A percentile compares a stretch with the other conserved stretches of the same genome.
These are phyloP conservation scores for Salvia sclarea DNA, from an alignment of 305 asterid genomes.

Conservation along the genomic window DNA sequence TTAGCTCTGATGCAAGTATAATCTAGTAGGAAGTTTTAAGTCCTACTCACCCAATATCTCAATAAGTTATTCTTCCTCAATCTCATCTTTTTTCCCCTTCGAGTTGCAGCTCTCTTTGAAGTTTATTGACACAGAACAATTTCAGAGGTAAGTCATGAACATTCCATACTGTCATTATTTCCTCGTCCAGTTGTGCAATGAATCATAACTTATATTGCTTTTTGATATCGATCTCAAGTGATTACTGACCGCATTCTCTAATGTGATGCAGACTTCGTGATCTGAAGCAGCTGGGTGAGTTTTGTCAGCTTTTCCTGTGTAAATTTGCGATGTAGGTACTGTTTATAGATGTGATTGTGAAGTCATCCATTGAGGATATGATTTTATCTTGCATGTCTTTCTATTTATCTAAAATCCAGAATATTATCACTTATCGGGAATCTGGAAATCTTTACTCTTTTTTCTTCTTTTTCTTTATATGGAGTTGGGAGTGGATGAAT, in stretches of 20 bases:
- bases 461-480: not conserved
- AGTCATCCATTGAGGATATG: constrained; percentile 3
- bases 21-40: not conserved
- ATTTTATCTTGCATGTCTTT: not conserved
- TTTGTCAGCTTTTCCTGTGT: constrained; percentile 20
- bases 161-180: constrained; percentile 6
- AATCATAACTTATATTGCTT: constrained; percentile 14
- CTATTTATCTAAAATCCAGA: not conserved
- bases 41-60: not conserved
- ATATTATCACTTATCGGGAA: not conserved
- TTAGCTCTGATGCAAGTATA: not conserved
- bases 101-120: constrained; percentile 68
- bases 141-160: constrained; percentile 64
- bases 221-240: constrained; percentile 19
- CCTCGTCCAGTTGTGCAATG: constrained; percentile 4
- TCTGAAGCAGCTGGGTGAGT: constrained; percentile 92
- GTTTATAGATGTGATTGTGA: constrained; percentile 20
- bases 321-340: constrained; percentile 13
- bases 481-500: not conserved
- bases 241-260: constrained; percentile 19
- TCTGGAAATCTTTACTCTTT: not conserved
- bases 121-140: constrained; percentile 84
- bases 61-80: constrained; percentile 12
- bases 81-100: constrained; percentile 14
- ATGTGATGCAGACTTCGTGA: constrained; percentile 76